Percentiles rank a stretch among this genome's conserved stretches.
Evolutionary conservation across 768 basidiomycete genomes (phyloP).

Genomic region (Plicaturopsis crispa): DNA sequence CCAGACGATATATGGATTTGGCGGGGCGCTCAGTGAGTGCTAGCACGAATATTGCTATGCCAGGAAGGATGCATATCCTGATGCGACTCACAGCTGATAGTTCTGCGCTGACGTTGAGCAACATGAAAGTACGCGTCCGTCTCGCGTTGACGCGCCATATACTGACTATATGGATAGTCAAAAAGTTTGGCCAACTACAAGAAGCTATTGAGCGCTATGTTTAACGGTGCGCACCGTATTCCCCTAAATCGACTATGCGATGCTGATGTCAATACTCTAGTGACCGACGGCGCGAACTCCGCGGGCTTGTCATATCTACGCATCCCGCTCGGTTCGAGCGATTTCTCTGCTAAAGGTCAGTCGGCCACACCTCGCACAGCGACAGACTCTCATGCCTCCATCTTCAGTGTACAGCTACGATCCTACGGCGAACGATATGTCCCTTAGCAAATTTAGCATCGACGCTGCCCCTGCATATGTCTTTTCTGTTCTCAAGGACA

Average conservation of each 20-base stretch:
- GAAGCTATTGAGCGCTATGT: slow-evolving; percentile 49
- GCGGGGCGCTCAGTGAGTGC: slow-evolving; percentile 57
- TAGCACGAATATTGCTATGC: slow-evolving; percentile 2
- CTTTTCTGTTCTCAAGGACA: slow-evolving; percentile 58
- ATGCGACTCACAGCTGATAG: slow-evolving; percentile 49
- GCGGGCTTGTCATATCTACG: slow-evolving; percentile 68
- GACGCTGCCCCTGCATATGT: slow-evolving; percentile 51
- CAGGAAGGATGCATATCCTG: slow-evolving; percentile 4
- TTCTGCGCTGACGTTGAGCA: slow-evolving; percentile 50
- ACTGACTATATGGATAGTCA: slow-evolving; percentile 24
- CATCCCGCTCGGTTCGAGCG: slow-evolving; percentile 64
- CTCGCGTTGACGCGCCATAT: neutral
- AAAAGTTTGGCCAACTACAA: slow-evolving; percentile 51
- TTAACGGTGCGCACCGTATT: slow-evolving; percentile 49
- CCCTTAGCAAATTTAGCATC: slow-evolving; percentile 50
- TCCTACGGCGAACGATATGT: slow-evolving; percentile 52
- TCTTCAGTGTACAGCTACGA: slow-evolving; percentile 68
- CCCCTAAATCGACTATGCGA: no score
- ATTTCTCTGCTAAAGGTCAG: slow-evolving; percentile 57
- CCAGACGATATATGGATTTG: slow-evolving; percentile 63
- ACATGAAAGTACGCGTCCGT: slow-evolving; percentile 61
- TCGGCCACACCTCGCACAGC: neutral
- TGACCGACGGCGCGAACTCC: slow-evolving; percentile 50
- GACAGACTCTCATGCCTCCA: neutral
- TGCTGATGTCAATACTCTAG: no score